Conservation (phyloP, 1,139 yeast genomes). For the Pichia sp. region DNA sequence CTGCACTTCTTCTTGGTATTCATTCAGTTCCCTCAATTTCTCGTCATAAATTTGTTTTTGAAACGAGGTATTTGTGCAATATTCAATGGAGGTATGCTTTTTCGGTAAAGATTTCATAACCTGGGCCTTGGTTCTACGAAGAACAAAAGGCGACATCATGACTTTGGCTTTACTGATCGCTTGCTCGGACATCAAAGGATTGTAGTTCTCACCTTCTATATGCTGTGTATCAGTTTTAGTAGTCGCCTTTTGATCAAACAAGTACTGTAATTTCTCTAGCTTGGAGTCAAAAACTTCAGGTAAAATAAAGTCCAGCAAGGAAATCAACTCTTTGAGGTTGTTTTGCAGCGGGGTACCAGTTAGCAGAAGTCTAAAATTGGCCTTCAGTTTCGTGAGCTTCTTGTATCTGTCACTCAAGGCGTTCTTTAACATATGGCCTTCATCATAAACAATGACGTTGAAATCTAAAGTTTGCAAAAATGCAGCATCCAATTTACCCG, state of each 20-base stretch:
- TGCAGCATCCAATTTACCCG: conserved; percentile 70
- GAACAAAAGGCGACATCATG: conserved; percentile 97
- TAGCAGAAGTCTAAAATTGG: conserved; percentile 70
- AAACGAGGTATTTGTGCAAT: conserved; percentile 43
- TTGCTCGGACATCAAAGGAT: conserved; percentile 81
- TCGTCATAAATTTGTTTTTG: conserved; percentile 58
- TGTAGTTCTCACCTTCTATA: conserved; percentile 37
- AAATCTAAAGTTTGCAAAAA: conserved; percentile 69
- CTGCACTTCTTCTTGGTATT: conserved; percentile 43
- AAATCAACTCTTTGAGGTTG: conserved; percentile 81
- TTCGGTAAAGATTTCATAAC: conserved; percentile 83
- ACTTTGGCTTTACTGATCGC: conserved; percentile 90
- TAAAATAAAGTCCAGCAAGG: conserved; percentile 81
- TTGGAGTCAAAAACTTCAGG: conserved; percentile 77
- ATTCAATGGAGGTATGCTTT: conserved; percentile 55
- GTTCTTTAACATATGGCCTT: conserved; percentile 94
- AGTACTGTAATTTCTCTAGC: conserved; percentile 71
- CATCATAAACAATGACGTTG: conserved; percentile 89
- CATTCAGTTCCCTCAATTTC: conserved; percentile 43
- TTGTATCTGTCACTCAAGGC: conserved; percentile 79
- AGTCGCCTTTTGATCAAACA: conserved; percentile 77
- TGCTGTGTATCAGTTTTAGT: conserved; percentile 34
- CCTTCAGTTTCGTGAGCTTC: conserved; percentile 76
- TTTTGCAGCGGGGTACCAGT: conserved; percentile 98
- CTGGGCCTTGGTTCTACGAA: conserved; percentile 86